Evolutionary conservation across 1,284 basidiomycete species (phyloP).

Genomic region (Grifola frondosa): DNA sequence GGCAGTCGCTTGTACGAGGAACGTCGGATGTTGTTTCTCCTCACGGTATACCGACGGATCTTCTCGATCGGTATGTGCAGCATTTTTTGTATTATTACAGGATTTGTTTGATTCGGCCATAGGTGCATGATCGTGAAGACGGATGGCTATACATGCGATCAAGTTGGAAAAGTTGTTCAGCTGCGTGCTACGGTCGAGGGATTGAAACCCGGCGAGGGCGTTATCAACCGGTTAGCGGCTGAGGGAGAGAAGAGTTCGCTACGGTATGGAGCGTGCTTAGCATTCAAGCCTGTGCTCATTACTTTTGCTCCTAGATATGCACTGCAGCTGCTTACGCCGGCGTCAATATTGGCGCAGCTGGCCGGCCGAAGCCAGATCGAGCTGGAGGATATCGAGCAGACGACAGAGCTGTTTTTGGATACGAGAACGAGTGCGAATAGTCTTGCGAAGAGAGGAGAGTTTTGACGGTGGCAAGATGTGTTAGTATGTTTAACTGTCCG

Average conservation of each 20-base stretch:
- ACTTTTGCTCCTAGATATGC: slow-evolving; percentile 63
- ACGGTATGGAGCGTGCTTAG: slow-evolving; percentile 44
- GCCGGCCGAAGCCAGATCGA: slow-evolving; percentile 78
- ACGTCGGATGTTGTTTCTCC: slow-evolving; percentile 89
- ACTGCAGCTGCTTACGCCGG: slow-evolving; percentile 87
- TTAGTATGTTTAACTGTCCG: too few relatives aligned
- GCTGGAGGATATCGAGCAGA: slow-evolving; percentile 83
- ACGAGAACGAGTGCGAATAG: slow-evolving; percentile 74
- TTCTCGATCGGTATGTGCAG: slow-evolving; percentile 74
- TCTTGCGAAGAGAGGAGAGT: not conserved
- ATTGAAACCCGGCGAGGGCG: slow-evolving; percentile 70
- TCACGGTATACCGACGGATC: slow-evolving; percentile 90
- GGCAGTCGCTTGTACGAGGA: slow-evolving; percentile 85
- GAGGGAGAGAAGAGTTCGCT: slow-evolving; percentile 84
- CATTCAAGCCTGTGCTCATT: not conserved
- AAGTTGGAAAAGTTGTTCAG: slow-evolving; percentile 85
- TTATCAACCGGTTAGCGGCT: slow-evolving; percentile 76
- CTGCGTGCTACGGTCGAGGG: slow-evolving; percentile 85
- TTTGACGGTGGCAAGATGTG: too few relatives aligned
- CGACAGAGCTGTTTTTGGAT: slow-evolving; percentile 91
- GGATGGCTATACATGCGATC: slow-evolving; percentile 77
- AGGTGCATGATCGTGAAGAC: slow-evolving; percentile 96
- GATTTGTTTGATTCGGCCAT: slow-evolving; percentile 3
- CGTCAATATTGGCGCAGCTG: slow-evolving; percentile 78
- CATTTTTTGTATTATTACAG: slow-evolving; percentile 7